These are phyloP conservation scores for Endothia cerciana DNA, from an alignment of 2,329 filamentous ascomycete genomes.

Conservation along the genomic window DNA sequence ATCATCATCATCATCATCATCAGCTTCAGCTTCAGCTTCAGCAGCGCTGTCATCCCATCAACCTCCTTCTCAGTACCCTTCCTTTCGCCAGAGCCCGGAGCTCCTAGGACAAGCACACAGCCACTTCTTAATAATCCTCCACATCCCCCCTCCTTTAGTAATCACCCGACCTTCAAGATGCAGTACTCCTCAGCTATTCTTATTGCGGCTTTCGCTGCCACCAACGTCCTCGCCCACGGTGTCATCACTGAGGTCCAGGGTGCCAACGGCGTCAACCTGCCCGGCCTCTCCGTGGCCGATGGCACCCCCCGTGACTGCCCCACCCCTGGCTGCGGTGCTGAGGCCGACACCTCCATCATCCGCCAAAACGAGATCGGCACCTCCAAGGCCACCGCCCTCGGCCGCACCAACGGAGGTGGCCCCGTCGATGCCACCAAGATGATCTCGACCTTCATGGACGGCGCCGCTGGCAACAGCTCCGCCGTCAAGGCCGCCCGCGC, in stretches of 20 bases:
- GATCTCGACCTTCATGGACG: conserved; percentile 64
- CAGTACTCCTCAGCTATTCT: conserved; percentile 44
- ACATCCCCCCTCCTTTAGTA: background rate
- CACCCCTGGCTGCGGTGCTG: conserved; percentile 63
- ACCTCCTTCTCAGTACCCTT: conserved; percentile 4
- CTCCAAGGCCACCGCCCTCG: conserved; percentile 61
- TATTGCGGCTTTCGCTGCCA: conserved; percentile 51
- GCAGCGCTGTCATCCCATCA: conserved; percentile 14
- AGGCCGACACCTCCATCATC: conserved; percentile 73
- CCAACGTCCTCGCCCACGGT: conserved; percentile 60
- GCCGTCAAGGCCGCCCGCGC: conserved; percentile 27
- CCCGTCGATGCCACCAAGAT: conserved; percentile 61
- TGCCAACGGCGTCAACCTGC: conserved; percentile 66
- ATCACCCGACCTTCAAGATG: conserved; percentile 31
- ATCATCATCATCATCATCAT: conserved; percentile 24
- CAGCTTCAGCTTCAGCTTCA: conserved; percentile 26
- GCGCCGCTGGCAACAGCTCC: conserved; percentile 35
- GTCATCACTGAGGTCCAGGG: conserved; percentile 59
- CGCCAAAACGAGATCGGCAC: conserved; percentile 61
- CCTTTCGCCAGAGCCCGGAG: conserved; percentile 24
- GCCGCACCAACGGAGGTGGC: conserved; percentile 64
- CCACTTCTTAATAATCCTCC: conserved; percentile 3
- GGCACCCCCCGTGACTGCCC: conserved; percentile 71
- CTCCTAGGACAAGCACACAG: conserved; percentile 19
- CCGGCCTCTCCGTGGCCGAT: conserved; percentile 64